Evolutionary conservation across 805 yeast genomes (phyloP).

Genomic region (Ogataea parapolymorpha): DNA sequence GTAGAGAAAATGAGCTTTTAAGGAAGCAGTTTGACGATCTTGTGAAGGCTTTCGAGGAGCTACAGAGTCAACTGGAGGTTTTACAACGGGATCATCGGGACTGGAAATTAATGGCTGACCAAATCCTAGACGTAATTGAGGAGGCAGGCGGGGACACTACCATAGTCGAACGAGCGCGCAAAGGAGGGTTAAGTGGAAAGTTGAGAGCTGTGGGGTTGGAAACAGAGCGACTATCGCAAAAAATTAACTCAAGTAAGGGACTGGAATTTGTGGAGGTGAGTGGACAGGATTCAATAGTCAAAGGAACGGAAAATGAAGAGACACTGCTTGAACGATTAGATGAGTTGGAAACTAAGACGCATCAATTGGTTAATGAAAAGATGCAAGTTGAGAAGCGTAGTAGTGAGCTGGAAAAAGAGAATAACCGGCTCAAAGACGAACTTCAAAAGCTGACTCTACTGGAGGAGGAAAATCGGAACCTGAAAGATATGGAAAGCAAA

Average conservation of each 20-base stretch:
- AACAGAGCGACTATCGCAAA: not conserved
- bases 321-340: not conserved
- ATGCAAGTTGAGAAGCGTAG: not conserved
- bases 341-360: not conserved
- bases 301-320: not conserved
- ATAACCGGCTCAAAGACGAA: not conserved
- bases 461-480: not conserved
- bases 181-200: constrained; percentile 3
- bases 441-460: not conserved
- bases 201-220: constrained; percentile 4
- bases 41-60: constrained; percentile 14
- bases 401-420: not conserved
- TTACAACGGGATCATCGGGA: constrained; percentile 17
- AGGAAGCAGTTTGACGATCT: constrained; percentile 20
- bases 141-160: constrained; percentile 1
- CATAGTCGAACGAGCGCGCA: constrained; percentile 1
- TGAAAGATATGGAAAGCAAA: not conserved
- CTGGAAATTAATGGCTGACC: constrained; percentile 12
- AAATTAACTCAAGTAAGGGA: constrained; percentile 7
- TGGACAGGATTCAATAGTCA: constrained; percentile 12
- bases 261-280: constrained; percentile 13
- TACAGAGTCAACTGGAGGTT: constrained; percentile 18
- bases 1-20: constrained; percentile 6
- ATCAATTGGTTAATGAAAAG: not conserved
- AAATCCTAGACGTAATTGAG: constrained; percentile 10